Evolutionary conservation across 1,139 yeast genomes (phyloP).

Genomic region (Magnusiomyces paraingens): DNA sequence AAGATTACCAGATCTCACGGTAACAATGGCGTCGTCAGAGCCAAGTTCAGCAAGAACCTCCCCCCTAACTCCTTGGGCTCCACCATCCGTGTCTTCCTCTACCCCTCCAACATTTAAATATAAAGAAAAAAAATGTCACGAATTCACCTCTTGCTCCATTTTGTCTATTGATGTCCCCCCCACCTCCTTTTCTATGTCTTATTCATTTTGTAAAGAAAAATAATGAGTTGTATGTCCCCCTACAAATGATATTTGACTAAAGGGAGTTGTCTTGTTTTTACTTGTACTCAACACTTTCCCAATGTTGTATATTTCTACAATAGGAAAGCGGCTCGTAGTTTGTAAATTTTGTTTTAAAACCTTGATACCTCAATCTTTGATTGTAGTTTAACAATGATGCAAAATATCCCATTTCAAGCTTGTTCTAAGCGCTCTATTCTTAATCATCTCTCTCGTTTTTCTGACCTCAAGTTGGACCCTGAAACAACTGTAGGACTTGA

Average conservation of each 20-base stretch:
- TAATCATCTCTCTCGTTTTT: neutral
- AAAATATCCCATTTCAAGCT: neutral
- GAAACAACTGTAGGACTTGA: neutral
- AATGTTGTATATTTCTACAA: too few species aligned
- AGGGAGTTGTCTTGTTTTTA: too few species aligned
- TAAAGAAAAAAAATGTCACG: neutral
- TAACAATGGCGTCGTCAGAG: conserved; percentile 97
- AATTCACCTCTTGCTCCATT: neutral
- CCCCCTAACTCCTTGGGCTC: conserved; percentile 99
- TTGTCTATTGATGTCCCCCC: neutral
- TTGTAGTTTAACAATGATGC: too few species aligned
- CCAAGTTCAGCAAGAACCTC: conserved; percentile 97
- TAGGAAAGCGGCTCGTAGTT: too few species aligned
- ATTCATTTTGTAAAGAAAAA: conserved; percentile 7
- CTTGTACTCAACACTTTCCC: too few species aligned
- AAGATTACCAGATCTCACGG: conserved; percentile 94
- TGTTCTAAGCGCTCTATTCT: neutral
- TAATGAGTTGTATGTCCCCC: neutral
- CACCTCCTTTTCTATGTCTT: neutral
- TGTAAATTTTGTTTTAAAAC: too few species aligned
- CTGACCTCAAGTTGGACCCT: neutral
- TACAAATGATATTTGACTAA: neutral
- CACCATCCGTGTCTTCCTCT: conserved; percentile 98
- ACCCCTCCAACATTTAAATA: conserved; percentile 97
- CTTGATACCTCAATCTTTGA: too few species aligned